Conservation (phyloP, 345 rosid species). For the Gynandropsis gynandra region DNA sequence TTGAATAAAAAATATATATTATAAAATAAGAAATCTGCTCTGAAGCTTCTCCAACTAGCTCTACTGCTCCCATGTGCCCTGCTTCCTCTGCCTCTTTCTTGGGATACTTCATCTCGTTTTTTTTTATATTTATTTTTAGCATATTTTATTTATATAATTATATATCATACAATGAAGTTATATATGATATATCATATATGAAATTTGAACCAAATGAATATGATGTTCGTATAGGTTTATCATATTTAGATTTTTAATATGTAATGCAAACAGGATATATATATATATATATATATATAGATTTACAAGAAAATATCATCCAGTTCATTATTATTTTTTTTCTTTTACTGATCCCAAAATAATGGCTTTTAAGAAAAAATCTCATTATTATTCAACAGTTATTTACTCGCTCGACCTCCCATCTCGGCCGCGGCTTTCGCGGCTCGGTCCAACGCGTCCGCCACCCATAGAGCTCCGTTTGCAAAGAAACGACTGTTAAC, state of each 20-base stretch:
- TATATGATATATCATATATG: no score
- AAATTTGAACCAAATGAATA: no score
- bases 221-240: no score
- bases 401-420: slow-evolving; percentile 38
- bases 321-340: background rate
- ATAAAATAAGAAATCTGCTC: slow-evolving; percentile 27
- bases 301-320: no score
- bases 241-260: no score
- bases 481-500: slow-evolving; percentile 73
- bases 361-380: background rate
- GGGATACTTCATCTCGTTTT: slow-evolving; percentile 22
- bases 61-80: slow-evolving; percentile 72
- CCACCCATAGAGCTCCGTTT: slow-evolving; percentile 80
- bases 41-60: slow-evolving; percentile 78
- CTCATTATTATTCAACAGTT: background rate
- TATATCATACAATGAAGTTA: no score
- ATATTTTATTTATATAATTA: background rate
- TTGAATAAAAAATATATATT: slow-evolving; percentile 3
- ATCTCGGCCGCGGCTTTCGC: slow-evolving; percentile 67
- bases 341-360: background rate
- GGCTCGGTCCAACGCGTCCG: slow-evolving; percentile 51
- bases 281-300: no score
- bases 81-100: slow-evolving; percentile 33
- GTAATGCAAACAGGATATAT: no score
- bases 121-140: background rate